These are phyloP conservation scores for Trichoderma harzianum DNA, from an alignment of 2,329 filamentous ascomycete species.

Conservation along the genomic window DNA sequence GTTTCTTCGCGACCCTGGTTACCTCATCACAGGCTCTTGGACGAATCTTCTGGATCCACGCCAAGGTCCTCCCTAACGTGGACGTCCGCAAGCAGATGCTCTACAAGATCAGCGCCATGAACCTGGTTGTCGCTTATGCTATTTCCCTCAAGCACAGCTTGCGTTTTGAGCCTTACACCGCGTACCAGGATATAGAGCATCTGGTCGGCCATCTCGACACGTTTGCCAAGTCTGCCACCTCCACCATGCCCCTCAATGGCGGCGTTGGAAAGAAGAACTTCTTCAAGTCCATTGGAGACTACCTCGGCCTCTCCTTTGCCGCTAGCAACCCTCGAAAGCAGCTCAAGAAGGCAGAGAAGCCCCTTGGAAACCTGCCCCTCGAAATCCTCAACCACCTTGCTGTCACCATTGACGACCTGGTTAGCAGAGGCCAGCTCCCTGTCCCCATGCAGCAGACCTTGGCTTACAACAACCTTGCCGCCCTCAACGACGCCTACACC, in stretches of 20 bases:
- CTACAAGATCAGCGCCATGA: conserved; percentile 70
- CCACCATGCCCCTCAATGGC: conserved; percentile 35
- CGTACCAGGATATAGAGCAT: conserved; percentile 69
- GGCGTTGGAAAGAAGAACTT: conserved; percentile 43
- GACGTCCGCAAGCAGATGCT: conserved; percentile 64
- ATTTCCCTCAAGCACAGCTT: conserved; percentile 76
- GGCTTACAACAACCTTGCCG: conserved; percentile 57
- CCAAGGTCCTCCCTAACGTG: conserved; percentile 50
- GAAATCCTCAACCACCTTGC: conserved; percentile 75
- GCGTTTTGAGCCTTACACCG: conserved; percentile 76
- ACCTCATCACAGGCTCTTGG: conserved; percentile 65
- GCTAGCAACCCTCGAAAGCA: conserved; percentile 74
- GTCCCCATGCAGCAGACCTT: conserved; percentile 58
- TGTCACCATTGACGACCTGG: conserved; percentile 60
- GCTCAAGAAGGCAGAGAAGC: conserved; percentile 68
- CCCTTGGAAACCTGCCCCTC: conserved; percentile 77
- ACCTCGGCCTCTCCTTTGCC: conserved; percentile 73
- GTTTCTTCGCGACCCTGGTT: conserved; percentile 59
- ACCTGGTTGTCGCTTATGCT: conserved; percentile 75
- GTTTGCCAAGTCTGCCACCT: conserved; percentile 59
- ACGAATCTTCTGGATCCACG: conserved; percentile 80
- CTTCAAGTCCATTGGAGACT: conserved; percentile 66
- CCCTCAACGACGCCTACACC: conserved; percentile 69
- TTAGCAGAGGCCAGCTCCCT: conserved; percentile 53
- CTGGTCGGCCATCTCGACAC: conserved; percentile 71